Conservation (phyloP, 1,284 basidiomycete genomes). For the Cutaneotrichosporon daszewskae region DNA sequence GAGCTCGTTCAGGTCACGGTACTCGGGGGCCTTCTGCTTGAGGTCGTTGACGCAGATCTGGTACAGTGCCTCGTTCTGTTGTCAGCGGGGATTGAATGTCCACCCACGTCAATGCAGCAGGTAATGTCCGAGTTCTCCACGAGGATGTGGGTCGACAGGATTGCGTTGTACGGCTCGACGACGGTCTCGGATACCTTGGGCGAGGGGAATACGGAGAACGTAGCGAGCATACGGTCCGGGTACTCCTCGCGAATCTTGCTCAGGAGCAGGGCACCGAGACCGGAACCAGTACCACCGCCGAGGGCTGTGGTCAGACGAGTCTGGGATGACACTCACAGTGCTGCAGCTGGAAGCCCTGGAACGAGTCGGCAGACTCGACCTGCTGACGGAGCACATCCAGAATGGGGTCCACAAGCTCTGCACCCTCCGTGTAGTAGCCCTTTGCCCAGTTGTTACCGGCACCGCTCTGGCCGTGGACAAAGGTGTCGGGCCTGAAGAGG, state of each 20-base stretch:
- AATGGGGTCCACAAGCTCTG: slow-evolving; percentile 83
- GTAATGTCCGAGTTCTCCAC: slow-evolving; percentile 87
- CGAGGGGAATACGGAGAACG: slow-evolving; percentile 85
- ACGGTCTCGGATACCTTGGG: slow-evolving; percentile 95
- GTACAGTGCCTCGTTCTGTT: slow-evolving; percentile 89
- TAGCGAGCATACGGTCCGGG: slow-evolving; percentile 88
- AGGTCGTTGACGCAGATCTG: slow-evolving; percentile 73
- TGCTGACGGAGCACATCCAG: slow-evolving; percentile 69
- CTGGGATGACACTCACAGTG: slow-evolving; percentile 55
- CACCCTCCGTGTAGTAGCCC: slow-evolving; percentile 78
- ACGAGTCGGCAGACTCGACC: slow-evolving; percentile 72
- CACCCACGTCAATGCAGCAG: slow-evolving; percentile 69
- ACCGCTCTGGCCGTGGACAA: slow-evolving; percentile 62
- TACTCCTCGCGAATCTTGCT: slow-evolving; percentile 86
- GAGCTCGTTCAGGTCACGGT: slow-evolving; percentile 72
- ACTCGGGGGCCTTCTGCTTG: slow-evolving; percentile 65
- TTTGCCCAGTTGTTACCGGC: slow-evolving; percentile 55
- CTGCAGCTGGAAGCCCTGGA: slow-evolving; percentile 90
- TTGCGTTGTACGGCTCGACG: slow-evolving; percentile 84
- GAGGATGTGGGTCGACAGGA: slow-evolving; percentile 84
- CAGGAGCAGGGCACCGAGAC: slow-evolving; percentile 73
- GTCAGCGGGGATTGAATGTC: too few species aligned
- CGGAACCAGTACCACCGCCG: slow-evolving; percentile 88
- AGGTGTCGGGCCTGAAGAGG: slow-evolving; percentile 87
- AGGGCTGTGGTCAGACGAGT: slow-evolving; percentile 51